phyloP scores from a whole-genome alignment of 2,329 filamentous ascomycete genomes.

The Nothophoma quercina region DNA sequence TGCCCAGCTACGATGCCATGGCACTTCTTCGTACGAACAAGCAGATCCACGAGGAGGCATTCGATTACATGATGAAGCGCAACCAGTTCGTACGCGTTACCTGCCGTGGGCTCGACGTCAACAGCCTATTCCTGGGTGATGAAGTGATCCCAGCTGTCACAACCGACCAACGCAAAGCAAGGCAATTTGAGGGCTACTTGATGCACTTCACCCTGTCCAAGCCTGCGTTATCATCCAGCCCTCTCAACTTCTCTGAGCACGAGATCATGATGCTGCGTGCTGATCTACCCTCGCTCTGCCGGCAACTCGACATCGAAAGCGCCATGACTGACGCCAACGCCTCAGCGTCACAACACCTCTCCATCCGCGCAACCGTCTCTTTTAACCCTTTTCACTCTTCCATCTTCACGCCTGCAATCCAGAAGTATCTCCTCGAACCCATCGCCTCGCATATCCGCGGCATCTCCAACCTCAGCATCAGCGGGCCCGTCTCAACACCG shows the following conservation, averaged over 20 bases:
- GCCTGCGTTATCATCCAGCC: slow-evolving; percentile 21
- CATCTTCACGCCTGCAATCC: slow-evolving; percentile 28
- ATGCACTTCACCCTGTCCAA: slow-evolving; percentile 38
- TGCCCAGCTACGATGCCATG: slow-evolving; percentile 26
- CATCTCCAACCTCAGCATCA: slow-evolving; percentile 27
- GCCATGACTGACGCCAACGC: slow-evolving; percentile 35
- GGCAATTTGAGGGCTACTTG: slow-evolving; percentile 32
- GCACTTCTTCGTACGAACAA: slow-evolving; percentile 36
- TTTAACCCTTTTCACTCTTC: slow-evolving; percentile 26
- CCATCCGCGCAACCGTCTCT: slow-evolving; percentile 25
- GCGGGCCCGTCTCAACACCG: slow-evolving; percentile 24
- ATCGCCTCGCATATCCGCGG: slow-evolving; percentile 31
- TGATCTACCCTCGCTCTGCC: slow-evolving; percentile 31
- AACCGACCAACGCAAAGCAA: slow-evolving; percentile 22
- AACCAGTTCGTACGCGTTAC: slow-evolving; percentile 38
- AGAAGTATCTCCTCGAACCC: slow-evolving; percentile 29
- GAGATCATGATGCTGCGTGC: slow-evolving; percentile 36
- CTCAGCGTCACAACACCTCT: slow-evolving; percentile 28
- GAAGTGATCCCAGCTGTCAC: slow-evolving; percentile 30
- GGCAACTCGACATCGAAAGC: slow-evolving; percentile 34
- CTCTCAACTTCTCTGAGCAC: slow-evolving; percentile 29
- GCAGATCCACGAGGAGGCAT: slow-evolving; percentile 38
- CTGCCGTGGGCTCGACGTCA: slow-evolving; percentile 31
- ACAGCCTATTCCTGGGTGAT: slow-evolving; percentile 29
- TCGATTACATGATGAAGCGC: slow-evolving; percentile 38